Conservation (phyloP, 257 asterid genomes). For the Nicotiana otophora region DNA sequence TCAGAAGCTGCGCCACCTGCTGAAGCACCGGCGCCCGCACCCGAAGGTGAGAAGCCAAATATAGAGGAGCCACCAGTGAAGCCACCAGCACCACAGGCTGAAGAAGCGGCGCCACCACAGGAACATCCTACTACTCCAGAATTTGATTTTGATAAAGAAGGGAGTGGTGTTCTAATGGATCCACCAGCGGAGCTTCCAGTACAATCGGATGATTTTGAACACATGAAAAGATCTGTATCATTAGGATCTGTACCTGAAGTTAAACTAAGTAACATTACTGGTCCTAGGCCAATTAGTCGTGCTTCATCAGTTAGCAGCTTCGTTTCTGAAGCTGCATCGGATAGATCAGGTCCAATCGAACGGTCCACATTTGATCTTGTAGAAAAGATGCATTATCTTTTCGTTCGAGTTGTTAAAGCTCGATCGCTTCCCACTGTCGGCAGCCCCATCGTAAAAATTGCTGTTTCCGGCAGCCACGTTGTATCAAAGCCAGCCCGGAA, state of each 20-base stretch:
- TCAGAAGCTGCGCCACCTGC: conserved; percentile 11
- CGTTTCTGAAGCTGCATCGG: conserved; percentile 50
- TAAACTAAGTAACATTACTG: conserved; percentile 35
- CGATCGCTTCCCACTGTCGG: conserved; percentile 70
- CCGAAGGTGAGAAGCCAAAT: conserved; percentile 16
- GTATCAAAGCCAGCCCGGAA: conserved; percentile 66
- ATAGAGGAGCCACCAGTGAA: conserved; percentile 22
- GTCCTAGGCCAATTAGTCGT: conserved; percentile 63
- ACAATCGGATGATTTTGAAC: conserved; percentile 21
- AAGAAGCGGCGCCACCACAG: conserved; percentile 21
- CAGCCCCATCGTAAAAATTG: conserved; percentile 64
- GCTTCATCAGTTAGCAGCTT: conserved; percentile 74
- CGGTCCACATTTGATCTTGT: conserved; percentile 79
- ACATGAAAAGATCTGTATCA: conserved; percentile 45
- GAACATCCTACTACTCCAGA: conserved; percentile 14
- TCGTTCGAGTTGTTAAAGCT: conserved; percentile 68
- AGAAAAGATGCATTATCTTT: conserved; percentile 82
- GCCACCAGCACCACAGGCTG: conserved; percentile 6
- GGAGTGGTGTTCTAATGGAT: conserved; percentile 12
- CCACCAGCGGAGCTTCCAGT: conserved; percentile 16
- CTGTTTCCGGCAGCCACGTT: conserved; percentile 58
- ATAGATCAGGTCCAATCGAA: conserved; percentile 41
- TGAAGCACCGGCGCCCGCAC: background rate
- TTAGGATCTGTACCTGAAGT: conserved; percentile 34
- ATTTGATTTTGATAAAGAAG: conserved; percentile 11